phyloP scores from a whole-genome alignment of 2,329 filamentous ascomycete genomes.

The Pseudogymnoascus sp. region DNA sequence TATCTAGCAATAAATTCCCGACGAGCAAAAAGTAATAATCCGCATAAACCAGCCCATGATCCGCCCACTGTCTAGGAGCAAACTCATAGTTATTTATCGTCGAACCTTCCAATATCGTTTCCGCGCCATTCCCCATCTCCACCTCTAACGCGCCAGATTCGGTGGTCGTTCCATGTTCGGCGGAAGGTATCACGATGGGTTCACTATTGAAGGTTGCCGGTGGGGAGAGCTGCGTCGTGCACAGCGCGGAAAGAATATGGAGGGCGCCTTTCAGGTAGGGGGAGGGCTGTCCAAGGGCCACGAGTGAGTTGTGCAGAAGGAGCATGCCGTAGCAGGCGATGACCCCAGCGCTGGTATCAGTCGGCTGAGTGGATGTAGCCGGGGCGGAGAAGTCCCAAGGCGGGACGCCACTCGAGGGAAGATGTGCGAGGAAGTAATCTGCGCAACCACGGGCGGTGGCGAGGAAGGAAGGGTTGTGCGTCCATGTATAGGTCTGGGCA shows the following conservation, averaged over 20 bases:
- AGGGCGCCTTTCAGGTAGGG: slow-evolving; percentile 25
- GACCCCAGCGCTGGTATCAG: slow-evolving; percentile 32
- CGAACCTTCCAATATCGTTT: slow-evolving; percentile 38
- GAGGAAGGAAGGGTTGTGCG: slow-evolving; percentile 33
- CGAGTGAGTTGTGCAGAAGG: slow-evolving; percentile 27
- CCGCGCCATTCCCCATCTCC: slow-evolving; percentile 24
- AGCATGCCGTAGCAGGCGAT: slow-evolving; percentile 34
- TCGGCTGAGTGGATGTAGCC: slow-evolving; percentile 23
- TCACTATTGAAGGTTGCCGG: slow-evolving; percentile 15
- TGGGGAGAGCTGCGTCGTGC: slow-evolving; percentile 20
- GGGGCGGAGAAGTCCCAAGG: slow-evolving; percentile 43
- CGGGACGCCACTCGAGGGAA: slow-evolving; percentile 34
- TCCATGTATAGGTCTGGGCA: slow-evolving; percentile 40
- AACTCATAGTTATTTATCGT: slow-evolving; percentile 41
- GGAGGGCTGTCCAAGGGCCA: slow-evolving; percentile 15
- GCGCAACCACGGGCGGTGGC: slow-evolving; percentile 35
- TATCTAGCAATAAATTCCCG: slow-evolving; percentile 36
- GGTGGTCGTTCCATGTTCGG: slow-evolving; percentile 18
- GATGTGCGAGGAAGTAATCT: slow-evolving; percentile 36
- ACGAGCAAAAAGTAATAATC: slow-evolving; percentile 41
- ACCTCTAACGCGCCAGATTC: slow-evolving; percentile 17
- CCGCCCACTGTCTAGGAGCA: slow-evolving; percentile 35
- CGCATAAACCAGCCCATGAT: slow-evolving; percentile 42
- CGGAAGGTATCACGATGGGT: slow-evolving; percentile 16
- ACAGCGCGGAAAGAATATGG: slow-evolving; percentile 23